Evolutionary conservation across 1,284 basidiomycete genomes (phyloP).

Genomic region (Neotropicomus parvogracilis): DNA sequence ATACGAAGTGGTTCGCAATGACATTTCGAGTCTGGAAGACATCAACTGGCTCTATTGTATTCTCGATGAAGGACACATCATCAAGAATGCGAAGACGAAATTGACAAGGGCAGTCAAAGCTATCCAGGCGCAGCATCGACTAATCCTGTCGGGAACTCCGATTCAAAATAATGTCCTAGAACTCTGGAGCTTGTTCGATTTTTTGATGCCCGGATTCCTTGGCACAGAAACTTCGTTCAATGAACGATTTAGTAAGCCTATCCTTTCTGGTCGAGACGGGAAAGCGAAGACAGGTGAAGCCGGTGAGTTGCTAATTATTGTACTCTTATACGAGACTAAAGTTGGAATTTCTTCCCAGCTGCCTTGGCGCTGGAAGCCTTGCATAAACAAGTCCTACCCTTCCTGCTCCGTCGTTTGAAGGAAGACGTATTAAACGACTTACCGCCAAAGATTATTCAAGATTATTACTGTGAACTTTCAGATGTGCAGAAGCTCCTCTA

Average conservation of each 20-base stretch:
- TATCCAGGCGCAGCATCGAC: slow-evolving; percentile 86
- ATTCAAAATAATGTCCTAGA: slow-evolving; percentile 99
- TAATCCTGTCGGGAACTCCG: slow-evolving; percentile 95
- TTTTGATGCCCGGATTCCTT: slow-evolving; percentile 98
- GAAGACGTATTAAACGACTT: slow-evolving; percentile 96
- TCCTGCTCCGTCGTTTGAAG: slow-evolving; percentile 93
- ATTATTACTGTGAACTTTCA: slow-evolving; percentile 98
- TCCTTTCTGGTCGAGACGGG: slow-evolving; percentile 91
- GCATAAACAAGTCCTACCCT: slow-evolving; percentile 99
- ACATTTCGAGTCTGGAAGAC: slow-evolving; percentile 75
- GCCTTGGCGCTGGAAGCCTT: slow-evolving; percentile 91
- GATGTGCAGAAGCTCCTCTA: slow-evolving; percentile 91
- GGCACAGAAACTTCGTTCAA: slow-evolving; percentile 95
- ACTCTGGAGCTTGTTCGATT: slow-evolving; percentile 98
- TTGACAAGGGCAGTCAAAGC: slow-evolving; percentile 95
- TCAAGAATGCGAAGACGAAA: slow-evolving; percentile 98
- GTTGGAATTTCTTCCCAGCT: slow-evolving; percentile 44
- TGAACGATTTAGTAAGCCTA: slow-evolving; percentile 94
- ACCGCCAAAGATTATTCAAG: slow-evolving; percentile 99
- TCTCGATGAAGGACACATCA: slow-evolving; percentile 97
- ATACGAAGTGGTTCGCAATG: slow-evolving; percentile 96
- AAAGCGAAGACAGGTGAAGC: slow-evolving; percentile 95
- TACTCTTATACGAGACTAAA: slow-evolving; percentile 3
- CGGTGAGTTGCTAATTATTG: slow-evolving; percentile 47
- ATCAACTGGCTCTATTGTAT: slow-evolving; percentile 95